Evolutionary conservation across 1,284 basidiomycete genomes (phyloP).

Genomic region (Trichosporon inkin): DNA sequence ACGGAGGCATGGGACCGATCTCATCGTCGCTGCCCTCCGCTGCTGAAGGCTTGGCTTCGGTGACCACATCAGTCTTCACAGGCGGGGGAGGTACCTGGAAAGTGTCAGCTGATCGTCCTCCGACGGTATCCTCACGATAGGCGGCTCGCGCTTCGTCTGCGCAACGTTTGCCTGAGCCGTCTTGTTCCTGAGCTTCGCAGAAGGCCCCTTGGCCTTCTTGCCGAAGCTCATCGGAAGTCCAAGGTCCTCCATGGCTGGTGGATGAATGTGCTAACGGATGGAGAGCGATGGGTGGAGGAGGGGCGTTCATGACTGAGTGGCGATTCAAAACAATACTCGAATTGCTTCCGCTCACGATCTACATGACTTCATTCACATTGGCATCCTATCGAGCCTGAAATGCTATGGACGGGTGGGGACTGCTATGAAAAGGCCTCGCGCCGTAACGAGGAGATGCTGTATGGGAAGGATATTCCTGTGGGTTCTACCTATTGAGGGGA

Average conservation of each 20-base stretch:
- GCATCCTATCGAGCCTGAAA: conserved; percentile 15
- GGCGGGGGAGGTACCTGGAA: not conserved
- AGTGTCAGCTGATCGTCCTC: not conserved
- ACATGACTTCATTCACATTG: conserved; percentile 13
- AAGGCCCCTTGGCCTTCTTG: conserved; percentile 45
- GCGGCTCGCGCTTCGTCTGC: conserved; percentile 41
- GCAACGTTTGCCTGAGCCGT: conserved; percentile 27
- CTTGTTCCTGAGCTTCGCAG: conserved; percentile 34
- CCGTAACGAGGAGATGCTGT: conserved; percentile 22
- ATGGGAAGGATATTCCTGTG: conserved; percentile 9
- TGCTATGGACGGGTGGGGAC: conserved; percentile 22
- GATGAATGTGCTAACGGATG: not conserved
- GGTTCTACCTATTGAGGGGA: conserved; percentile 21
- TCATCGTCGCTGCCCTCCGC: conserved; percentile 31
- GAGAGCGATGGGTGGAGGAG: not conserved
- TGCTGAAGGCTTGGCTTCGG: not conserved
- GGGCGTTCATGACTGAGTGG: not conserved
- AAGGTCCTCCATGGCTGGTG: conserved; percentile 44
- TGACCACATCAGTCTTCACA: not conserved
- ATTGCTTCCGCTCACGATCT: not conserved
- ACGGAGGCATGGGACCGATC: conserved; percentile 36
- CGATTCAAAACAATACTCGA: conserved; percentile 2
- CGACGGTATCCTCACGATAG: conserved; percentile 13
- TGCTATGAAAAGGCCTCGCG: conserved; percentile 21
- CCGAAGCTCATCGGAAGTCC: conserved; percentile 51